Evolutionary conservation across 2,329 filamentous ascomycete genomes (phyloP).

Genomic region (Epichloe sylvatica): DNA sequence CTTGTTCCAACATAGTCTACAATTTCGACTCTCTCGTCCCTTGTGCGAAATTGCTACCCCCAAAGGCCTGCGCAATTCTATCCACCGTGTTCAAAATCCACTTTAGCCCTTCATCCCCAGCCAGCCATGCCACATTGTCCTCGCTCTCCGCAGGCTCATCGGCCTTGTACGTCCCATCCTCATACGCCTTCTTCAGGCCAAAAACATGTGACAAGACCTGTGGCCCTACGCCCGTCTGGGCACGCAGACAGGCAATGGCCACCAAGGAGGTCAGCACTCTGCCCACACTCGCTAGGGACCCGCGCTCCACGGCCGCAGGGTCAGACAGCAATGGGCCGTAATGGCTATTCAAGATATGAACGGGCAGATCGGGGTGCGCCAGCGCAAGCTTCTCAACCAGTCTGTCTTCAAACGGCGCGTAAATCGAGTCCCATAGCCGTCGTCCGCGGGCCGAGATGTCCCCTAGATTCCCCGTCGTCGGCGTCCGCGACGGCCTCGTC

Average conservation of each 20-base stretch:
- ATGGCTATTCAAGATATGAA: slow-evolving; percentile 62
- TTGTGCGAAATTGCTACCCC: slow-evolving; percentile 28
- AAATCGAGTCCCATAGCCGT: slow-evolving; percentile 61
- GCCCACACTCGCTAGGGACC: slow-evolving; percentile 39
- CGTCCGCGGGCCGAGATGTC: slow-evolving; percentile 44
- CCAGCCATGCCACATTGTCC: slow-evolving; percentile 25
- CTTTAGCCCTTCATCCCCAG: slow-evolving; percentile 31
- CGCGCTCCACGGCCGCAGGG: slow-evolving; percentile 33
- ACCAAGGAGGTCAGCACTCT: slow-evolving; percentile 59
- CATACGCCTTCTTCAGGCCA: slow-evolving; percentile 61
- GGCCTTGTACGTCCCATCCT: slow-evolving; percentile 44
- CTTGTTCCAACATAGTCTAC: slow-evolving; percentile 2
- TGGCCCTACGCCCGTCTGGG: slow-evolving; percentile 70
- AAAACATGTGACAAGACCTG: slow-evolving; percentile 74
- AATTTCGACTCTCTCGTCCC: slow-evolving; percentile 5
- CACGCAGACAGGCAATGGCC: slow-evolving; percentile 58
- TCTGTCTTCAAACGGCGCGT: slow-evolving; percentile 59
- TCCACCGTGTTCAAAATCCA: slow-evolving; percentile 34
- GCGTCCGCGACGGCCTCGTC: slow-evolving; percentile 40
- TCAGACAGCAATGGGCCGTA: slow-evolving; percentile 64
- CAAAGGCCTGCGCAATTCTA: slow-evolving; percentile 30
- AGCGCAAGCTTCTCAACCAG: slow-evolving; percentile 54
- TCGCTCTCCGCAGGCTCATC: slow-evolving; percentile 21
- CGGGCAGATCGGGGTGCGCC: slow-evolving; percentile 70
- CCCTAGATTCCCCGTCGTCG: slow-evolving; percentile 39